Conservation (phyloP, 148 eudicot genomes). For the Heliosperma pusillum region DNA sequence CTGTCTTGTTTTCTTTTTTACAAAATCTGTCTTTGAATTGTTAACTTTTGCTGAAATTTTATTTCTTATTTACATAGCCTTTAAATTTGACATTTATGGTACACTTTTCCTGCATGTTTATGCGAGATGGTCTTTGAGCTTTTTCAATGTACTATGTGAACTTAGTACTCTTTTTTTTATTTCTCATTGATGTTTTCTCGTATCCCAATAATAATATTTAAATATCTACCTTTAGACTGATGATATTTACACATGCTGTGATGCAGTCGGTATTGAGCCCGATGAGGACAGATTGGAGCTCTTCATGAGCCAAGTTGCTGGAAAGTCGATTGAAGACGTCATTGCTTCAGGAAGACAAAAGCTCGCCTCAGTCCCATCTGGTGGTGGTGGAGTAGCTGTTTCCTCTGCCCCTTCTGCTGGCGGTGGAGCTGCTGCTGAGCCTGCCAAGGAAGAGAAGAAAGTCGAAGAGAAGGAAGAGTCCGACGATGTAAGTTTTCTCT, state of each 20-base stretch:
- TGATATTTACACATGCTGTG: neutral
- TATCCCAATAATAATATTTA: too few relatives aligned
- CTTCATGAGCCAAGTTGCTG: slow-evolving; percentile 56
- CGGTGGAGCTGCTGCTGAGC: slow-evolving; percentile 56
- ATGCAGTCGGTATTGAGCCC: slow-evolving; percentile 72
- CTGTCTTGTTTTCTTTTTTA: too few relatives aligned
- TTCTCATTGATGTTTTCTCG: too few relatives aligned
- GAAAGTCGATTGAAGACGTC: slow-evolving; percentile 66
- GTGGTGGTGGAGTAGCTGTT: slow-evolving; percentile 58
- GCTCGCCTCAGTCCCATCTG: slow-evolving; percentile 81
- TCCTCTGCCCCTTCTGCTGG: slow-evolving; percentile 49
- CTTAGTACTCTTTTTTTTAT: too few relatives aligned
- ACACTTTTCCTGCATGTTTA: too few relatives aligned
- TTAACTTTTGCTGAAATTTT: too few relatives aligned
- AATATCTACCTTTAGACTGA: neutral
- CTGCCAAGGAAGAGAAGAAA: slow-evolving; percentile 67
- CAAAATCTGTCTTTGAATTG: too few relatives aligned
- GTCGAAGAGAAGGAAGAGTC: slow-evolving; percentile 85
- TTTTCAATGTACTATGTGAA: too few relatives aligned
- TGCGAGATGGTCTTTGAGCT: too few relatives aligned
- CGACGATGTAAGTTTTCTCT: slow-evolving; percentile 52
- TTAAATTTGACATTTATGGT: too few relatives aligned
- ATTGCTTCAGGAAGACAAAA: slow-evolving; percentile 82
- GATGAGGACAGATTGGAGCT: slow-evolving; percentile 63
- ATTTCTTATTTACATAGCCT: too few relatives aligned